Base-by-base conservation (phyloP, 176 grass and related monocot genomes). In the Carex cristatella region DNA sequence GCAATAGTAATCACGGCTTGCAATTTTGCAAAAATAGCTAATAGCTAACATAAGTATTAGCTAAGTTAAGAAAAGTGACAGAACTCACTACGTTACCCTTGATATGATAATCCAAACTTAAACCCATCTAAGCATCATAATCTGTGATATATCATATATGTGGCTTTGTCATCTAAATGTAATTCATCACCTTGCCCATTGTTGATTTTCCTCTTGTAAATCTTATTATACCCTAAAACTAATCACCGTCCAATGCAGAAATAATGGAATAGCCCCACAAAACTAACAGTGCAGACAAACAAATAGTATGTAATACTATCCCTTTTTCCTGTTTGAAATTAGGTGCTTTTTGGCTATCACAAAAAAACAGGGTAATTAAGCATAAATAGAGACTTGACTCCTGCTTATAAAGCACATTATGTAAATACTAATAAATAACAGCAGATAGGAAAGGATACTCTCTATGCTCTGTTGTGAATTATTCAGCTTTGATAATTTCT, bases 401-500 rank as follows among this genome's bases (percentile, higher is more conserved):
- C 44, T 66, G 23, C 69, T 54, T 15, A 71, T 57, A 63, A 80
- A 67, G 86, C 27, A 8, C 10, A 82, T 27, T 9, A 48, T 65
- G 28, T 82, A 3, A 30, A 46, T 48, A 15, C 42, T 65, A 83
- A 66, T 42, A 49, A 38, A 46, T 65, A 83, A 48, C 10, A 83
- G 80, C 49, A 70, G 12, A 13, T n/a, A 67, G 18, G 32, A 87
- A 92, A 99, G 88, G 91, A 94, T 99, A 99, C 96, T 88, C 82
- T 99, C 88, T 58, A 99, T 94, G 88, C 96, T 95, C 79, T 94
- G 86, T 37, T 94, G 91, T 27, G 93, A 91, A 85, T 61, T 99
- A 89, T 99, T 95, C 69, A 99, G 91, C 87, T 91, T 95, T 42
- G 71, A 84, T 10, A 99, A 91, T 90, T 99, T 99, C 74, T 99